Conservation (phyloP, 805 yeast species). For the Zygosaccharomyces gambellarensis region DNA sequence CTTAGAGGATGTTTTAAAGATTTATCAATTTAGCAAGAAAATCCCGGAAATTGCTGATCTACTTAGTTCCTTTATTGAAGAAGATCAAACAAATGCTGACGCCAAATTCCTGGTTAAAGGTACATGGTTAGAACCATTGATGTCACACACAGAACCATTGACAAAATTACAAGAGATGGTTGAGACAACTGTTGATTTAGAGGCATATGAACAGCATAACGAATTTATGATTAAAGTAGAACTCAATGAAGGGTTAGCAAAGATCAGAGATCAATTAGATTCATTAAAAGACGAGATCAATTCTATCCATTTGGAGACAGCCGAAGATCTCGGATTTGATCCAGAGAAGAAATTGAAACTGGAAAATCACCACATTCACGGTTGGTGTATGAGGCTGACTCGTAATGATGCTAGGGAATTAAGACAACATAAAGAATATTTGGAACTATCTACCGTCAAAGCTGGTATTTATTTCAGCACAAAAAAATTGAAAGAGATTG, state of each 20-base stretch:
- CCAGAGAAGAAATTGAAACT: conserved; percentile 83
- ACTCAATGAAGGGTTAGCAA: conserved; percentile 71
- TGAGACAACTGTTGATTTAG: conserved; percentile 86
- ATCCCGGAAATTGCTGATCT: conserved; percentile 64
- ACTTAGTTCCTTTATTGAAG: conserved; percentile 42
- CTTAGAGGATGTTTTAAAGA: conserved; percentile 82
- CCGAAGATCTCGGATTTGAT: conserved; percentile 74
- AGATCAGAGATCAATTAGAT: conserved; percentile 55
- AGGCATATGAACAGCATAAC: conserved; percentile 66
- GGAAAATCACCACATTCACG: conserved; percentile 82
- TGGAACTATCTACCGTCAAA: conserved; percentile 84
- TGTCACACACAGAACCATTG: conserved; percentile 46
- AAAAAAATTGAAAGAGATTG: conserved; percentile 51
- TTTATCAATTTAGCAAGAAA: conserved; percentile 71
- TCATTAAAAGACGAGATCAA: conserved; percentile 50
- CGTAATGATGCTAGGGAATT: conserved; percentile 81
- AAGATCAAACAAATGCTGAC: conserved; percentile 16
- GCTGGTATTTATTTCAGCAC: conserved; percentile 95
- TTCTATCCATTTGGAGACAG: conserved; percentile 56
- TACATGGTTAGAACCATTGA: conserved; percentile 58
- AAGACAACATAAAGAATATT: conserved; percentile 53
- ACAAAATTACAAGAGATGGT: conserved; percentile 75
- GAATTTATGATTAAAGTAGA: conserved; percentile 86
- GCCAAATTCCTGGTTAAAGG: conserved; percentile 39
- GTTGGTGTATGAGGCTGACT: conserved; percentile 93